phyloP scores from a whole-genome alignment of 768 basidiomycete genomes.

The Ramaria sp. region DNA sequence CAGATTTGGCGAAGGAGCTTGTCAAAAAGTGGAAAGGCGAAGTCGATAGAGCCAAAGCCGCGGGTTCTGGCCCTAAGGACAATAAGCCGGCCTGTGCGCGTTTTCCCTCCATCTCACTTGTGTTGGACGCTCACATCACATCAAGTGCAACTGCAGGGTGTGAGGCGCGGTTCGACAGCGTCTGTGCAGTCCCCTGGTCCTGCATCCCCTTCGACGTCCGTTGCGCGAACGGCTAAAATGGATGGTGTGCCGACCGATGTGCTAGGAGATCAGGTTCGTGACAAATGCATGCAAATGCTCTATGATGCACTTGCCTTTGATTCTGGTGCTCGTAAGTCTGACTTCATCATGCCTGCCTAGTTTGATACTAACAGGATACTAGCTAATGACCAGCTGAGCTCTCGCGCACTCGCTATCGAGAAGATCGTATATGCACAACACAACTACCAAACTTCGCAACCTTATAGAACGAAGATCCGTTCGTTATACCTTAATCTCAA shows the following conservation, averaged over 20 bases:
- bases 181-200: conserved; percentile 9
- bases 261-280: conserved; percentile 64
- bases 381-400: conserved; percentile 57
- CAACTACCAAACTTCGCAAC: conserved; percentile 29
- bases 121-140: background rate
- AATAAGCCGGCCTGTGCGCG: background rate
- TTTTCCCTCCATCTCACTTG: background rate
- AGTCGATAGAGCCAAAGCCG: conserved; percentile 49
- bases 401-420: conserved; percentile 64
- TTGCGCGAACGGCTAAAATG: conserved; percentile 46
- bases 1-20: conserved; percentile 80
- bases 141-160: background rate
- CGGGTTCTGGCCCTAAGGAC: conserved; percentile 17
- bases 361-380: background rate
- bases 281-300: conserved; percentile 80
- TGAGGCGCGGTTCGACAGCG: background rate
- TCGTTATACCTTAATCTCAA: conserved; percentile 88
- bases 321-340: conserved; percentile 74
- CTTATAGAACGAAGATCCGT: conserved; percentile 74
- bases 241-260: conserved; percentile 52
- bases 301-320: conserved; percentile 87
- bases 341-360: background rate
- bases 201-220: conserved; percentile 22
- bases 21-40: conserved; percentile 88
- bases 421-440: conserved; percentile 38